Percentiles rank a stretch among this genome's conserved stretches.
Conservation (phyloP, 2,329 filamentous ascomycete genomes). For the Colletotrichum scovillei region DNA sequence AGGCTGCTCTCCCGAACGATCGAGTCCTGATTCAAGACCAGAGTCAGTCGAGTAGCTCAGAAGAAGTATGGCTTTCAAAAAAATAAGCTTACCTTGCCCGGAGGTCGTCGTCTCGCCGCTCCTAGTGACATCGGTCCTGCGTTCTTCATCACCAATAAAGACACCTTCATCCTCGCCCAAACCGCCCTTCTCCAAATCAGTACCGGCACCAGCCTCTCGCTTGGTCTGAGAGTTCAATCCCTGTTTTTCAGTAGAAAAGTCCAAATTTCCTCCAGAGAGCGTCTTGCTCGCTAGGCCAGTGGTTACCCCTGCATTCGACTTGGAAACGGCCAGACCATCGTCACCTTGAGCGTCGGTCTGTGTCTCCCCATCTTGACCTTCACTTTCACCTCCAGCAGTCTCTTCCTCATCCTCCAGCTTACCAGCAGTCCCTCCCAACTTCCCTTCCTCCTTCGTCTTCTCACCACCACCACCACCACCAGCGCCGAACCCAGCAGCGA, state of each 20-base stretch:
- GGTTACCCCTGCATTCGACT: background rate
- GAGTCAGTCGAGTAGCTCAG: background rate
- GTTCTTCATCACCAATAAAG: background rate
- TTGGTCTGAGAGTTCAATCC: background rate
- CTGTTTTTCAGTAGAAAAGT: background rate
- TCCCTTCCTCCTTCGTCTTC: background rate
- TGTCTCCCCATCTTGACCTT: background rate
- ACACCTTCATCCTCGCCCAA: background rate
- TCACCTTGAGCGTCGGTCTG: background rate
- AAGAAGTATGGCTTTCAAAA: background rate
- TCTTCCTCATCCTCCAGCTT: background rate
- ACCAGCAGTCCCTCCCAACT: background rate
- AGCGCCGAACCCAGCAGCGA: background rate
- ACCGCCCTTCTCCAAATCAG: background rate
- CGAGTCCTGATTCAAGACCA: background rate
- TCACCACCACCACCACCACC: constrained; percentile 1
- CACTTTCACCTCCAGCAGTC: background rate
- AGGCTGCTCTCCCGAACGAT: background rate
- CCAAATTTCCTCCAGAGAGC: background rate
- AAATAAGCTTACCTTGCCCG: background rate
- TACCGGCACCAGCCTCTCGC: background rate
- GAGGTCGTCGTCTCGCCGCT: background rate
- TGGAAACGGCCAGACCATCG: background rate
- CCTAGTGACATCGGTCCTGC: background rate
- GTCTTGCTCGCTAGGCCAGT: background rate